These are phyloP conservation scores for Backusella westeae DNA, from an alignment of 192 early-diverging fungal species.

Conservation along the genomic window DNA sequence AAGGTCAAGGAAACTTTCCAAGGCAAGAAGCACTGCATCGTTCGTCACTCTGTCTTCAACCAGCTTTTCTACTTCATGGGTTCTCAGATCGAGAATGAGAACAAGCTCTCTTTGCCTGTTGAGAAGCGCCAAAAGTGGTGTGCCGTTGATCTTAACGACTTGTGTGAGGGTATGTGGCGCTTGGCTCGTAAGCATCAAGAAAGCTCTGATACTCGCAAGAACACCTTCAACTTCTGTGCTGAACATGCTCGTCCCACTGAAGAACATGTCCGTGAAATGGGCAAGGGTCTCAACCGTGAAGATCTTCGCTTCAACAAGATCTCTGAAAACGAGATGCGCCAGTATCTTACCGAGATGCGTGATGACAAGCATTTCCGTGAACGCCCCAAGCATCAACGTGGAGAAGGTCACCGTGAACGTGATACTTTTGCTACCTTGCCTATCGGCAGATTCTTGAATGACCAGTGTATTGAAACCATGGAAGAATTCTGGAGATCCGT, in stretches of 20 bases:
- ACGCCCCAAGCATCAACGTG: not conserved
- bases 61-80: constrained; percentile 20
- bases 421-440: constrained; percentile 16
- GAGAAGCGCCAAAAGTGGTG: constrained; percentile 9
- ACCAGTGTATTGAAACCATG: constrained; percentile 13
- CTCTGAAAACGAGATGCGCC: not conserved
- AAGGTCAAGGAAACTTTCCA: not conserved
- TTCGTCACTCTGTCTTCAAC: constrained; percentile 9
- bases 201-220: not conserved
- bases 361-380: constrained; percentile 11
- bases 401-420: not conserved
- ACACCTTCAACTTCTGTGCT: constrained; percentile 11
- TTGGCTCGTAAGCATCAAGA: constrained; percentile 1
- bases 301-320: not conserved
- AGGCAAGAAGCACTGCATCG: not conserved
- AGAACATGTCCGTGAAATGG: constrained; percentile 1
- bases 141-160: constrained; percentile 18
- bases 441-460: constrained; percentile 18
- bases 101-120: constrained; percentile 9
- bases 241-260: not conserved
- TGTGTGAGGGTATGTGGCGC: not conserved
- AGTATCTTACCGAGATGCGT: constrained; percentile 13
- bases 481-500: constrained; percentile 6
- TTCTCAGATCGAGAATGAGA: constrained; percentile 4
- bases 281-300: not conserved